Evolutionary conservation across 2,329 filamentous ascomycete genomes (phyloP), one percentile per base, ranked within the genome.

Genomic region (Xylaria sp.): DNA sequence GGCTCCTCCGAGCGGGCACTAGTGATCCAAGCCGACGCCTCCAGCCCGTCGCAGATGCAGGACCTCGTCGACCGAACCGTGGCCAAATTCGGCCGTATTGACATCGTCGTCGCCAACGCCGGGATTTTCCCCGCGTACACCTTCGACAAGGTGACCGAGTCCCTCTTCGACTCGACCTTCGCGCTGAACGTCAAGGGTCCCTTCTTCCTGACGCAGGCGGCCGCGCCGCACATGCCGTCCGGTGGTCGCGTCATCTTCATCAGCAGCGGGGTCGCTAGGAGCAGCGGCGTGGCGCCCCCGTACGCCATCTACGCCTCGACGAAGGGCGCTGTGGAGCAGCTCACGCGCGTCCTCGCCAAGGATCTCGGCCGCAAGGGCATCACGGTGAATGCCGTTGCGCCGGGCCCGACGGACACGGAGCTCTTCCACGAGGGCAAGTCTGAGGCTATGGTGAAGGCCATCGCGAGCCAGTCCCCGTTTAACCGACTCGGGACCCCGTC

Each of bases 301-400:
- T 87, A 87, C 69, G 78, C 85, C 18, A 79, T 87, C 9, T 90
- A 90, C 74, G 80, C 80, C 10, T 79, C 83, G 0, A 86, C 84
- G 50, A 90, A 90, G 73, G 87, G 86, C 56, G 85, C 87, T 9
- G 82, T 90, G 46, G 87, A 90, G 75, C 85, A 89, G 75, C 84
- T 89, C 79, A 83, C 83, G 0, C 82, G 86, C 12, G 78, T 84
- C 2, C 76, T 89, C 67, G 81, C 84, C 52, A 89, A 88, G 76
- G 86, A 88, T 60, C 81, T 89, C 25, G 85, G 81, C 1, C 71
- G 77, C 10, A 84, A 82, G 71, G 83, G 83, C 2, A 86, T 89
- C 74, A 76, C 72, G 5, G 84, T 87, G 20, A 87, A 87, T 72
- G 80, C 80, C 12, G 76, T 87, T 18, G 83, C 84, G 0, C 85